Conservation (phyloP, 108 stramenopile genomes). For the Nitzschia sp. region DNA sequence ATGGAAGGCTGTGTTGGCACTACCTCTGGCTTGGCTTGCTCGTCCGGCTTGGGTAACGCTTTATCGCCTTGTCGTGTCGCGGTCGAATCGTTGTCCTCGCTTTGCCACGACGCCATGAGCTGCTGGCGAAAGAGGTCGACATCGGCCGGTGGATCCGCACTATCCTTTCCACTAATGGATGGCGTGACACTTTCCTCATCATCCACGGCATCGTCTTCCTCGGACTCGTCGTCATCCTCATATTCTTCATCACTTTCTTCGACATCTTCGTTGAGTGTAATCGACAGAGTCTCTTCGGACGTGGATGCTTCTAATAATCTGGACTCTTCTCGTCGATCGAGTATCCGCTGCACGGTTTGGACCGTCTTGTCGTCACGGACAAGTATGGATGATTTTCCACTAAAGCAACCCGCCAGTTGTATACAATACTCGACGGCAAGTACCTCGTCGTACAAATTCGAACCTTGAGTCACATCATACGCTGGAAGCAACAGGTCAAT, state of each 20-base stretch:
- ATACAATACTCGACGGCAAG: conserved; percentile 47
- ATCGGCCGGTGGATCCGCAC: conserved; percentile 10
- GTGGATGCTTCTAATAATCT: not conserved
- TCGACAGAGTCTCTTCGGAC: not conserved
- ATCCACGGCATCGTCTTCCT: conserved; percentile 23
- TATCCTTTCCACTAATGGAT: conserved; percentile 10
- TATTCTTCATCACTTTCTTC: conserved; percentile 4
- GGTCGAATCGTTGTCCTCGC: not conserved
- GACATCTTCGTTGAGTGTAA: not conserved
- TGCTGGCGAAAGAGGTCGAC: conserved; percentile 46
- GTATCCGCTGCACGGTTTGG: conserved; percentile 20
- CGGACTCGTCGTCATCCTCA: conserved; percentile 16
- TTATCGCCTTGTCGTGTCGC: not conserved
- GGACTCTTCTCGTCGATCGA: conserved; percentile 20
- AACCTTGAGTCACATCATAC: conserved; percentile 49
- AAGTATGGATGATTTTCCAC: conserved; percentile 26
- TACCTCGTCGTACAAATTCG: conserved; percentile 52
- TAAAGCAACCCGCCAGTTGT: conserved; percentile 25
- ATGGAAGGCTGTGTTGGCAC: not conserved
- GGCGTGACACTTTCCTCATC: conserved; percentile 19
- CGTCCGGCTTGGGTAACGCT: not conserved
- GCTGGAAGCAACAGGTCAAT: conserved; percentile 47
- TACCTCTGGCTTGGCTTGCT: not conserved
- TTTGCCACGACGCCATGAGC: conserved; percentile 41
- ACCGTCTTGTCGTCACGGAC: conserved; percentile 38